A percentile compares a stretch with the other conserved stretches of the same genome.
Evolutionary conservation across 495 filamentous ascomycete genomes (phyloP).

Genomic region (Parathielavia appendiculata): DNA sequence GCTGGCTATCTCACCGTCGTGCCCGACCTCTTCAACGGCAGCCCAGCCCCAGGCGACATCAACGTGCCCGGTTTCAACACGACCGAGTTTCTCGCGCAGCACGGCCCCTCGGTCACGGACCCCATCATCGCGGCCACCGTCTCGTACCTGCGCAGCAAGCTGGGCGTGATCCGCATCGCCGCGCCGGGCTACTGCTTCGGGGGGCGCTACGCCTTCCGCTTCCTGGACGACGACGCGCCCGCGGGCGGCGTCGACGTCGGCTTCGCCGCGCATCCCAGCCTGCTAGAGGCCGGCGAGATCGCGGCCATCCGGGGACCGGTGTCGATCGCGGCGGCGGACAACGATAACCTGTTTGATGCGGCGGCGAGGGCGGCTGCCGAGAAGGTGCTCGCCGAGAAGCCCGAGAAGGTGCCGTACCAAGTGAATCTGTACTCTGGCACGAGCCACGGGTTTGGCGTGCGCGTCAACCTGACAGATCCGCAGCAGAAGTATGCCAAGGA

Average conservation of each 20-base stretch:
- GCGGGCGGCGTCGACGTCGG: conserved; percentile 51
- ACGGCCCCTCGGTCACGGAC: conserved; percentile 53
- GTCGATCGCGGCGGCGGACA: conserved; percentile 68
- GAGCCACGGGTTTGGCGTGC: conserved; percentile 64
- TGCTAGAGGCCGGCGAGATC: conserved; percentile 61
- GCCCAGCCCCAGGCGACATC: conserved; percentile 43
- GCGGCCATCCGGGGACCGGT: conserved; percentile 56
- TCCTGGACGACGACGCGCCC: conserved; percentile 30
- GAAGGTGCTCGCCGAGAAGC: conserved; percentile 28
- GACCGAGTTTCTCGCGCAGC: conserved; percentile 49
- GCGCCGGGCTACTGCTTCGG: conserved; percentile 63
- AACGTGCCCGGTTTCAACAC: conserved; percentile 54
- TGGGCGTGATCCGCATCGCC: conserved; percentile 58
- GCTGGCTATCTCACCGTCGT: conserved; percentile 70
- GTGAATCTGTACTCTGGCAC: conserved; percentile 63
- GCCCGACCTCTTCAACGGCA: conserved; percentile 69
- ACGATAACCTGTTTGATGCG: conserved; percentile 58
- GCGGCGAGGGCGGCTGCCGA: conserved; percentile 53
- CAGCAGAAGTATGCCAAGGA: conserved; percentile 68
- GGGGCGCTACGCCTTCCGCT: conserved; percentile 42
- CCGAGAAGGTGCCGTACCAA: conserved; percentile 47
- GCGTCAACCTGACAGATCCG: conserved; percentile 53
- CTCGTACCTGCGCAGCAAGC: conserved; percentile 51
- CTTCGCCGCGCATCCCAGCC: conserved; percentile 65
- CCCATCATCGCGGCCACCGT: conserved; percentile 58